Conservation (phyloP, 306 rosid genomes). For the Lathyrus tuberosus region DNA sequence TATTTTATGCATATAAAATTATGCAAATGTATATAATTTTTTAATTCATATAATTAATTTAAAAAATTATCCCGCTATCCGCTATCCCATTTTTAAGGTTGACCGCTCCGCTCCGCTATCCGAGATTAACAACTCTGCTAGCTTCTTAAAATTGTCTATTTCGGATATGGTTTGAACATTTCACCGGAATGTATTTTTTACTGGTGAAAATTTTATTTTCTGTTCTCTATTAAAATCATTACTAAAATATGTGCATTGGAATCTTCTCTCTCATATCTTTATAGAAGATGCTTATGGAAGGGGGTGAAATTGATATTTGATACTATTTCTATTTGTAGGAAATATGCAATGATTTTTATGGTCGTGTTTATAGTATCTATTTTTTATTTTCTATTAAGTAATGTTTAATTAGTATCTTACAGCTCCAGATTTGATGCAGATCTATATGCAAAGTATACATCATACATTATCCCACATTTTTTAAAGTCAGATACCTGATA, state of each 20-base stretch:
- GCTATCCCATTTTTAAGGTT: too few species aligned
- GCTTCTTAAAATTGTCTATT: neutral
- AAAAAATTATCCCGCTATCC: too few species aligned
- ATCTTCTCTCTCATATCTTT: conserved; percentile 19
- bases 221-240: neutral
- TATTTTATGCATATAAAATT: too few species aligned
- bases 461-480: neutral
- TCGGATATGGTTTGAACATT: neutral
- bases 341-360: conserved; percentile 13
- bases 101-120: too few species aligned
- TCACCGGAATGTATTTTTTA: neutral
- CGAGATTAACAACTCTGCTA: too few species aligned
- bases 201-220: neutral
- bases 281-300: neutral
- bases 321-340: conserved; percentile 11
- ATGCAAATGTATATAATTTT: too few species aligned
- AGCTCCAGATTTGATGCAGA: neutral
- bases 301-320: neutral
- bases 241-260: neutral
- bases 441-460: neutral
- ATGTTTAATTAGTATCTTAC: neutral
- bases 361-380: neutral
- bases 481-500: neutral
- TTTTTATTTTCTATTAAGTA: neutral
- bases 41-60: too few species aligned